Percentiles rank a stretch among this genome's conserved stretches.
Evolutionary conservation across 2,329 filamentous ascomycete species (phyloP).

Genomic region (Ascochyta viciae-villosae): DNA sequence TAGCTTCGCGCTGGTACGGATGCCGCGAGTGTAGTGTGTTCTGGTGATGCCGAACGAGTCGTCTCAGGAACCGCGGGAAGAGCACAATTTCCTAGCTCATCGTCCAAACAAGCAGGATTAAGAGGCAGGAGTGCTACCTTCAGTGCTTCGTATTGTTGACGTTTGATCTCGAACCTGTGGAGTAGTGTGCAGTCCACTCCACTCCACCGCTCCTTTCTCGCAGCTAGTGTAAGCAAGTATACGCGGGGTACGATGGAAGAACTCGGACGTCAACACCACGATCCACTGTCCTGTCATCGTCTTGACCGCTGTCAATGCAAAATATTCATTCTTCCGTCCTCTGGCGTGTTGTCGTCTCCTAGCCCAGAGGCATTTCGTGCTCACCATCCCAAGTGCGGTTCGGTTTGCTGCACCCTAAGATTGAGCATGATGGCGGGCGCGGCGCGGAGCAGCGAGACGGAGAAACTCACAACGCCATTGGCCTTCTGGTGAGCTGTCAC

Average conservation of each 20-base stretch:
- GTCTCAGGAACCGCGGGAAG: not conserved
- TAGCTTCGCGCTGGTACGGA: conserved; percentile 6
- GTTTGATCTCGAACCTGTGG: conserved; percentile 5
- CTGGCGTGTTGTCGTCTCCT: conserved; percentile 13
- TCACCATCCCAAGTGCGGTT: conserved; percentile 27
- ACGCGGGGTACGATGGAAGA: conserved; percentile 16
- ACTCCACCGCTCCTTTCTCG: conserved; percentile 9
- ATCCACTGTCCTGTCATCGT: conserved; percentile 10
- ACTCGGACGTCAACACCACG: conserved; percentile 2
- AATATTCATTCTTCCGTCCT: not conserved
- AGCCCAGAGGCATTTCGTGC: conserved; percentile 20
- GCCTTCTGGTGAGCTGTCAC: conserved; percentile 21
- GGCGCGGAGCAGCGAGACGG: conserved; percentile 17
- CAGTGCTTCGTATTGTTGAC: not conserved
- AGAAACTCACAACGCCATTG: conserved; percentile 29
- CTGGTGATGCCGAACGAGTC: not conserved
- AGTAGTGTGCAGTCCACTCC: conserved; percentile 1
- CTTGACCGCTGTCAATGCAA: conserved; percentile 21
- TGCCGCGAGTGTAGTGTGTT: conserved; percentile 2
- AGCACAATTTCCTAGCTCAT: not conserved
- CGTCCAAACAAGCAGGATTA: no score
- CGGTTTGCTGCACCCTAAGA: conserved; percentile 28
- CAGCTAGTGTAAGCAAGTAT: not conserved
- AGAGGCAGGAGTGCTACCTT: not conserved
- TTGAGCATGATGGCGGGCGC: conserved; percentile 32